These are phyloP conservation scores for Cryptococcus deneoformans DNA, from an alignment of 1,284 basidiomycete genomes.

Conservation along the genomic window DNA sequence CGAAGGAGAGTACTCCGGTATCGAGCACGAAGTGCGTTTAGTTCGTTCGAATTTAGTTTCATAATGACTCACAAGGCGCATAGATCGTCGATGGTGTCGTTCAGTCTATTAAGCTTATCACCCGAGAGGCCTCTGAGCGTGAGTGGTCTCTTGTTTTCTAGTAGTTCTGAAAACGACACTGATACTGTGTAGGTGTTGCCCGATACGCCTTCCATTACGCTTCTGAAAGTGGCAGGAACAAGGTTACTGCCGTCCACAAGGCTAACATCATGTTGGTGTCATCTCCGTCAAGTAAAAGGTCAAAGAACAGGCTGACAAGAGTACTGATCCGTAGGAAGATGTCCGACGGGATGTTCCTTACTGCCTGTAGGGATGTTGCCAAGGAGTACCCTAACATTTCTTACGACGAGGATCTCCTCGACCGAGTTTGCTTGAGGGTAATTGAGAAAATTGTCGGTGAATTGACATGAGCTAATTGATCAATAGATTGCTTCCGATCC, in stretches of 20 bases:
- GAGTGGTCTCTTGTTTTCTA: not conserved
- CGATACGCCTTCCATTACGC: constrained; percentile 99
- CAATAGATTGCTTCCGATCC: constrained; percentile 85
- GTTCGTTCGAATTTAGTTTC: not conserved
- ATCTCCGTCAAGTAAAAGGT: constrained; percentile 8
- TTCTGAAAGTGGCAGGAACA: constrained; percentile 76
- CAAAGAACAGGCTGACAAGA: not conserved
- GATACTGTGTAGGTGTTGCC: constrained; percentile 60
- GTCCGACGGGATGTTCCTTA: constrained; percentile 99
- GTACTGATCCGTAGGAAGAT: constrained; percentile 62
- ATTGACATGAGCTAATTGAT: not conserved
- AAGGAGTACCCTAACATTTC: constrained; percentile 91
- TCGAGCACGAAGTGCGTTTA: constrained; percentile 75
- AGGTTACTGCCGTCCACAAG: constrained; percentile 99
- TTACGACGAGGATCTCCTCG: constrained; percentile 97
- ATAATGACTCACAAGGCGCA: not conserved
- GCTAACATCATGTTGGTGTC: constrained; percentile 80
- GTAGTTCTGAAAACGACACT: no score
- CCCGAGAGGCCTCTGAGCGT: constrained; percentile 97
- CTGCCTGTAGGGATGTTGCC: constrained; percentile 93
- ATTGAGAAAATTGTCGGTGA: constrained; percentile 13
- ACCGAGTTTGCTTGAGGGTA: constrained; percentile 92
- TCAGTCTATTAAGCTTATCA: constrained; percentile 99
- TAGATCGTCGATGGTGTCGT: constrained; percentile 92
- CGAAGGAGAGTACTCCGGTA: constrained; percentile 99